These are phyloP conservation scores for Yamadazyma olivae DNA, from an alignment of 805 yeast genomes.

Conservation along the genomic window DNA sequence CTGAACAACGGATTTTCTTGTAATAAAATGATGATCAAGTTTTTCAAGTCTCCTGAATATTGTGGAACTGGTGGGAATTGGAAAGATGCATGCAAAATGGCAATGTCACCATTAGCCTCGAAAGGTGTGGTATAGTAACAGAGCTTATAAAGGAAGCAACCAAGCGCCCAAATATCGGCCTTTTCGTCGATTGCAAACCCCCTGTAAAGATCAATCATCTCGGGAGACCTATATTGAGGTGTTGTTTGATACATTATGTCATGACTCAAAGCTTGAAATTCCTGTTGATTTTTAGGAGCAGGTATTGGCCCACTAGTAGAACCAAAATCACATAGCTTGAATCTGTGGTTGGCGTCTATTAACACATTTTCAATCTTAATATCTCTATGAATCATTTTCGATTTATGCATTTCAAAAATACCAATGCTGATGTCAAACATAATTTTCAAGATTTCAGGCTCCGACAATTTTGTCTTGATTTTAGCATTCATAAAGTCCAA, in stretches of 20 bases:
- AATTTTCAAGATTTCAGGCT: constrained; percentile 74
- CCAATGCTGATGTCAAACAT: constrained; percentile 81
- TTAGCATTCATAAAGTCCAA: constrained; percentile 89
- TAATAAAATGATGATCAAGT: constrained; percentile 72
- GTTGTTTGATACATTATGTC: constrained; percentile 91
- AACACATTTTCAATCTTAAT: constrained; percentile 92
- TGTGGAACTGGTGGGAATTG: constrained; percentile 69
- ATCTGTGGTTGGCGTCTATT: constrained; percentile 64
- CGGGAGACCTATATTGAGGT: constrained; percentile 94
- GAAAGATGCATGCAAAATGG: constrained; percentile 80
- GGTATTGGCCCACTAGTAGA: constrained; percentile 68
- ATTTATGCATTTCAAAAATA: constrained; percentile 78
- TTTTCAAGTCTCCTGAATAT: constrained; percentile 69
- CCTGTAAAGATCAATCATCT: constrained; percentile 86
- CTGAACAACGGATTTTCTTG: constrained; percentile 79
- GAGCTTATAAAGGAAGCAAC: constrained; percentile 84
- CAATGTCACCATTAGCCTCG: constrained; percentile 83
- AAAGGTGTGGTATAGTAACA: constrained; percentile 95
- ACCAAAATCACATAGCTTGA: constrained; percentile 92
- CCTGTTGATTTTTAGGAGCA: constrained; percentile 73
- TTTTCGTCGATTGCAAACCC: constrained; percentile 87
- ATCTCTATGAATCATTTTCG: constrained; percentile 84
- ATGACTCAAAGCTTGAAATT: constrained; percentile 72
- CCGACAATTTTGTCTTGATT: constrained; percentile 72
- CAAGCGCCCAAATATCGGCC: constrained; percentile 95